These are phyloP conservation scores for Phialophora expanda DNA, from an alignment of 2,329 filamentous ascomycete genomes.

Conservation along the genomic window DNA sequence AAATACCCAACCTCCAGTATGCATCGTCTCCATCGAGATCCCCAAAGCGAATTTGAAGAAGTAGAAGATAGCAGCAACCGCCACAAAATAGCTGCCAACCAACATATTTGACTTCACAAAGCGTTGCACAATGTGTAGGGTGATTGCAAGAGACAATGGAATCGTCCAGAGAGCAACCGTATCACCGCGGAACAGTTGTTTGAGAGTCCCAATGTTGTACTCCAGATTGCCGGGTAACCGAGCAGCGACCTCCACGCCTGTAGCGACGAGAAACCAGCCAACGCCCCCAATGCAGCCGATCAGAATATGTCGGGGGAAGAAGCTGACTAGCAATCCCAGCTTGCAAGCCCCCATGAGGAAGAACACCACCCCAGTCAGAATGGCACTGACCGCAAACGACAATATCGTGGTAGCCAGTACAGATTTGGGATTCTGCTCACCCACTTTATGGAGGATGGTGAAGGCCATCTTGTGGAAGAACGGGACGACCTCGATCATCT, in stretches of 20 bases:
- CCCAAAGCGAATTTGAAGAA: constrained; percentile 58
- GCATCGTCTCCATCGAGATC: constrained; percentile 69
- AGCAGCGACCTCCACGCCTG: constrained; percentile 91
- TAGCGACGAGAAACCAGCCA: constrained; percentile 90
- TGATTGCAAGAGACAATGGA: constrained; percentile 75
- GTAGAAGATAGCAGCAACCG: constrained; percentile 68
- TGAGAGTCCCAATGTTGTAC: constrained; percentile 77
- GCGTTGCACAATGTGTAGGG: constrained; percentile 76
- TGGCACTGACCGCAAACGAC: constrained; percentile 85
- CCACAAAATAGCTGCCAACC: constrained; percentile 83
- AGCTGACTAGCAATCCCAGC: constrained; percentile 90
- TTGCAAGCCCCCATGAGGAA: constrained; percentile 86
- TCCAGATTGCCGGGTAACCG: constrained; percentile 82
- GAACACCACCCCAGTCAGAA: constrained; percentile 90
- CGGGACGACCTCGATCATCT: constrained; percentile 97
- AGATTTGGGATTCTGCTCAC: constrained; percentile 78
- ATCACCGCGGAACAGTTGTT: constrained; percentile 72
- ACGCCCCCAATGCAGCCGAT: constrained; percentile 98
- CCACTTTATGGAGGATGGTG: constrained; percentile 79
- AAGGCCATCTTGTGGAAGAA: constrained; percentile 99
- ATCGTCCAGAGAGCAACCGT: constrained; percentile 83
- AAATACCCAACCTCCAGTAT: constrained; percentile 86
- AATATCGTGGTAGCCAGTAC: constrained; percentile 94
- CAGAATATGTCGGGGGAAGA: constrained; percentile 94
- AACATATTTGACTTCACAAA: constrained; percentile 82